Percentiles rank a stretch among this genome's conserved stretches.
Conservation (phyloP, 768 basidiomycete species). For the Trametes elegans region DNA sequence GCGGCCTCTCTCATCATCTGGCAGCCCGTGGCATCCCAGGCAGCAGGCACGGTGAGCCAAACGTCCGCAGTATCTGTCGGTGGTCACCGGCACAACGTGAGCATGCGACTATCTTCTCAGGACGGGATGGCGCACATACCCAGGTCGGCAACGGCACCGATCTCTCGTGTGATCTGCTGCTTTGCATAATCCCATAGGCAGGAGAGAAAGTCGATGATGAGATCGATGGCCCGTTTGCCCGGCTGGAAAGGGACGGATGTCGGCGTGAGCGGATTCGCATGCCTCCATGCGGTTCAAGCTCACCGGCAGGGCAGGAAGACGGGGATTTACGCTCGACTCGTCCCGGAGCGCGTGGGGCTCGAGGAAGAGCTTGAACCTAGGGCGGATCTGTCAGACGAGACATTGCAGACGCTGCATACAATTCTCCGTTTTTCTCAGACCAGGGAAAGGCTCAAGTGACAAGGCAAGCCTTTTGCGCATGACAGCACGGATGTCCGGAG, state of each 20-base stretch:
- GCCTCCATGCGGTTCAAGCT: constrained; percentile 27
- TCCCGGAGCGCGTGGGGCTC: constrained; percentile 81
- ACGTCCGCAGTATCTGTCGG: constrained; percentile 74
- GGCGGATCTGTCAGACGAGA: background rate
- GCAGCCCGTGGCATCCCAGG: constrained; percentile 86
- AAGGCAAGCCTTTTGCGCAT: no score
- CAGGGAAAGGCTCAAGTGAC: no score
- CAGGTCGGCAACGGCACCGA: constrained; percentile 82
- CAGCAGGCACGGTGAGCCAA: constrained; percentile 85
- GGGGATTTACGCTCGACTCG: constrained; percentile 66
- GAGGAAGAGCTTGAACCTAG: constrained; percentile 82
- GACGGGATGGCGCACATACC: constrained; percentile 43
- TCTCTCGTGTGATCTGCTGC: constrained; percentile 83
- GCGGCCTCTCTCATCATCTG: constrained; percentile 86
- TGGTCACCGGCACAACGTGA: background rate
- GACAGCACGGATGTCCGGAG: no score
- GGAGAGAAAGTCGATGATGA: constrained; percentile 81
- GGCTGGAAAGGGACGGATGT: constrained; percentile 39
- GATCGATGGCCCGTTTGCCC: constrained; percentile 72
- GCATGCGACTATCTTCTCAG: constrained; percentile 1
- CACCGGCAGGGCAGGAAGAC: constrained; percentile 77
- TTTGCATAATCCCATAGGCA: constrained; percentile 87
- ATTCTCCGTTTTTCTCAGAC: no score
- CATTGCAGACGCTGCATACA: background rate
- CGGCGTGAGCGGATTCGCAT: background rate